phyloP scores from a whole-genome alignment of 768 basidiomycete species.

The Phlebiopsis flavidoalba region DNA sequence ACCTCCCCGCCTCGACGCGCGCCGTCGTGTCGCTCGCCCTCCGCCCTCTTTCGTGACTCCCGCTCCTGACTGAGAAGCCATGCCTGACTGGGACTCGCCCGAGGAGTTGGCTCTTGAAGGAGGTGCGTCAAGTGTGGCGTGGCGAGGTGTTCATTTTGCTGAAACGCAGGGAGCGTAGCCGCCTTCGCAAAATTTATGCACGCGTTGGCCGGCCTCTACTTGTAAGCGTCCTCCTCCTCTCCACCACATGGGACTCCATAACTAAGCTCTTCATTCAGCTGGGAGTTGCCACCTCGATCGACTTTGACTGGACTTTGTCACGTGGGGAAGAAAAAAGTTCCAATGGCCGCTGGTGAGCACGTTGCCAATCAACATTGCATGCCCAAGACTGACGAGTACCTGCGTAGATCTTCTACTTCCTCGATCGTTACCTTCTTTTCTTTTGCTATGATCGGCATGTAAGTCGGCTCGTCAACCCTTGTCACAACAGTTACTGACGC shows the following conservation, averaged over 20 bases:
- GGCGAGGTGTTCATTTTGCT: background rate
- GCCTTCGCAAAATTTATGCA: constrained; percentile 39
- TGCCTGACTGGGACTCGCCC: constrained; percentile 13
- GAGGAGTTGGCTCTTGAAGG: constrained; percentile 10
- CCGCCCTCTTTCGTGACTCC: background rate
- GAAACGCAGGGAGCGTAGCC: constrained; percentile 19
- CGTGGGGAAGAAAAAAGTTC: constrained; percentile 34
- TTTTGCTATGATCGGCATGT: constrained; percentile 46
- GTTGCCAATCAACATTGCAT: background rate
- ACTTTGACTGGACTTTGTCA: constrained; percentile 38
- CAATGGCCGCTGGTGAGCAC: constrained; percentile 40
- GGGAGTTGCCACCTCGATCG: constrained; percentile 40
- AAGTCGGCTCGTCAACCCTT: constrained; percentile 13
- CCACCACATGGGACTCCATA: background rate
- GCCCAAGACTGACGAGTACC: background rate
- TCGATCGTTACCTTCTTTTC: constrained; percentile 39
- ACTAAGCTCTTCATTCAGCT: constrained; percentile 22
- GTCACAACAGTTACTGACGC: background rate
- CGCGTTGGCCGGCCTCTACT: constrained; percentile 38
- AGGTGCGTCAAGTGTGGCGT: constrained; percentile 1
- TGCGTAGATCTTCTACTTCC: constrained; percentile 39
- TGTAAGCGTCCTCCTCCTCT: constrained; percentile 25
- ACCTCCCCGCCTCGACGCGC: background rate
- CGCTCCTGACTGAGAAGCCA: constrained; percentile 1
- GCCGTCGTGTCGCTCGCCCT: background rate